phyloP scores from a whole-genome alignment of 352 stramenopile species.

The Phytophthora pisi region DNA sequence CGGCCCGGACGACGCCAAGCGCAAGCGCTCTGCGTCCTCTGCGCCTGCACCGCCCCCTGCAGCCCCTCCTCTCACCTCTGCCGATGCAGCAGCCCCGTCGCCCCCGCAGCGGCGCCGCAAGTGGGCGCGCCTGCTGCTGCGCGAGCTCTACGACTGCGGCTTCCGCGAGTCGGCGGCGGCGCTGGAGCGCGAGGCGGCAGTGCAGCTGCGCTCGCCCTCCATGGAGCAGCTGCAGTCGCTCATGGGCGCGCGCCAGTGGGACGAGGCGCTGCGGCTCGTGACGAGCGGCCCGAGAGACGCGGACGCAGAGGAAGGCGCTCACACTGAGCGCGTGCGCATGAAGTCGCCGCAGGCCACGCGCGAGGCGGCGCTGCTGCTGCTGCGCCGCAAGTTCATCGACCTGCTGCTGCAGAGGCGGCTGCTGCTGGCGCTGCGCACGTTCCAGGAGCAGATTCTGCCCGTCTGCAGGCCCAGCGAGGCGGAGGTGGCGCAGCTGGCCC shows the following conservation, averaged over 20 bases:
- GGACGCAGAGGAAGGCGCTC: too few species aligned
- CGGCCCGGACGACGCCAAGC: too few species aligned
- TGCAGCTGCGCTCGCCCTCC: conserved; percentile 57
- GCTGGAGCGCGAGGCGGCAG: conserved; percentile 63
- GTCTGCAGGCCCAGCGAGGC: conserved; percentile 48
- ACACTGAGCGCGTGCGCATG: conserved; percentile 36
- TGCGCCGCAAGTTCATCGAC: conserved; percentile 76
- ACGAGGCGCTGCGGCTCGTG: conserved; percentile 57
- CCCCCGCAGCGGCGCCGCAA: conserved; percentile 28
- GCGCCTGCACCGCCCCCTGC: too few species aligned
- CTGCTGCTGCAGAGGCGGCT: conserved; percentile 49
- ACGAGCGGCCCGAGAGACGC: background rate
- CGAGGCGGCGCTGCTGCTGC: conserved; percentile 55
- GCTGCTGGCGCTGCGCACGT: conserved; percentile 49
- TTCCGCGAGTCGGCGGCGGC: conserved; percentile 43
- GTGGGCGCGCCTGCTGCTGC: conserved; percentile 74
- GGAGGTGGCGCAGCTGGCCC: conserved; percentile 56
- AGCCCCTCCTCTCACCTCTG: too few species aligned
- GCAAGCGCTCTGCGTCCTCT: too few species aligned
- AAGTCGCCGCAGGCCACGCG: conserved; percentile 44
- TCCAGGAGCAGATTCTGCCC: conserved; percentile 72
- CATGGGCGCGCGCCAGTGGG: conserved; percentile 52
- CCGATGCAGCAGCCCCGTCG: background rate
- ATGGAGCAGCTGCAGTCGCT: conserved; percentile 62
- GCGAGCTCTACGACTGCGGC: conserved; percentile 79